phyloP scores from a whole-genome alignment of 2,329 filamentous ascomycete genomes.

The Rhexocercosporidium sp. region DNA sequence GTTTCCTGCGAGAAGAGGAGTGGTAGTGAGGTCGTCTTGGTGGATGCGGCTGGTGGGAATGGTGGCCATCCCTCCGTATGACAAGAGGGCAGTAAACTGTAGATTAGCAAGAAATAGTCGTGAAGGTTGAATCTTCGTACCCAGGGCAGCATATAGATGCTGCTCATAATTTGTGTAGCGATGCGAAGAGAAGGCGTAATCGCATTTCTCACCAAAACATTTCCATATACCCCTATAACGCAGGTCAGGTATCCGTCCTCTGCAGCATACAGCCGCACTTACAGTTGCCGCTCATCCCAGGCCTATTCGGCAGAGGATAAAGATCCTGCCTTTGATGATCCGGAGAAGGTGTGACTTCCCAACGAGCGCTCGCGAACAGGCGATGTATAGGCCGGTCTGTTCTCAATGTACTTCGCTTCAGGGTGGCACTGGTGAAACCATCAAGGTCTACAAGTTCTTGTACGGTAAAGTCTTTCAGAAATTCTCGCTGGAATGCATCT shows the following conservation, averaged over 20 bases:
- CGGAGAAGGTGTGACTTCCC: neutral
- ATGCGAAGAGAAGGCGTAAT: neutral
- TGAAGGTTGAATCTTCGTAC: neutral
- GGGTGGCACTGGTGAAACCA: neutral
- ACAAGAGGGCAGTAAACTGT: neutral
- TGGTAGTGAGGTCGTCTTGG: neutral
- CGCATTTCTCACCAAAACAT: neutral
- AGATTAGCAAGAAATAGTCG: neutral
- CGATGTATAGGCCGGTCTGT: neutral
- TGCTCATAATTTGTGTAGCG: neutral
- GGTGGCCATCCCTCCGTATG: neutral
- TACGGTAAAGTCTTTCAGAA: neutral
- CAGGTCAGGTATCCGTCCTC: neutral
- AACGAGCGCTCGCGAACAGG: neutral
- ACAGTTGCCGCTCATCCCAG: neutral
- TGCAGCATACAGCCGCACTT: neutral
- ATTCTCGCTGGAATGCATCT: neutral
- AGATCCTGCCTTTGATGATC: neutral
- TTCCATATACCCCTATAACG: neutral
- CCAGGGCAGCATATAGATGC: slow-evolving; percentile 1
- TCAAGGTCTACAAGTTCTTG: neutral
- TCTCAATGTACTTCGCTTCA: neutral
- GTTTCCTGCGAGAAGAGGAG: neutral
- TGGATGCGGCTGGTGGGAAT: neutral
- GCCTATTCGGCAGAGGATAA: neutral